Percentiles rank a stretch among this genome's conserved stretches.
phyloP scores from a whole-genome alignment of 495 filamentous ascomycete species.

The Xylaria cubensis region DNA sequence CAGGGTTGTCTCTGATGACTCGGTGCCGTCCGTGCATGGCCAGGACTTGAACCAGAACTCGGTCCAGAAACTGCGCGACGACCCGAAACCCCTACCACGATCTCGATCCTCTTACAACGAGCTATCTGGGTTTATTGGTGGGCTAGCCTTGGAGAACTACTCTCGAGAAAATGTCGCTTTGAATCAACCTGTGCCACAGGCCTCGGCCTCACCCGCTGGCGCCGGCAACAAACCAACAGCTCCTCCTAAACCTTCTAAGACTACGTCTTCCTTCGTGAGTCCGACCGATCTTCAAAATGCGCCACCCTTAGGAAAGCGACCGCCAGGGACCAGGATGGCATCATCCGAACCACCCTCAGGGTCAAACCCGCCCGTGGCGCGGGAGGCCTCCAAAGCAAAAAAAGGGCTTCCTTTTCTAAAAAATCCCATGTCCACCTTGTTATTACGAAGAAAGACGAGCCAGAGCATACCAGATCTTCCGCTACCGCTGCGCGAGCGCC shows the following conservation, averaged over 20 bases:
- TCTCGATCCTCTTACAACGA: slow-evolving; percentile 39
- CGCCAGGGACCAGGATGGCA: slow-evolving; percentile 44
- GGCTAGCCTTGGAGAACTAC: slow-evolving; percentile 48
- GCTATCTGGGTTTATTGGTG: slow-evolving; percentile 48
- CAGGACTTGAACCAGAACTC: slow-evolving; percentile 19
- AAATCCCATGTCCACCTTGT: slow-evolving; percentile 55
- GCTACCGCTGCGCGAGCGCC: slow-evolving; percentile 50
- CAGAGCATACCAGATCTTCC: slow-evolving; percentile 55
- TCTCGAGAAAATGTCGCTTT: slow-evolving; percentile 37
- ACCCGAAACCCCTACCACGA: slow-evolving; percentile 37
- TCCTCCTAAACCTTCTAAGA: slow-evolving; percentile 38
- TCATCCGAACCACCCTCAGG: slow-evolving; percentile 54
- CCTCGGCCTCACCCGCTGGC: slow-evolving; percentile 25
- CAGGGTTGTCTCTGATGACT: slow-evolving; percentile 51
- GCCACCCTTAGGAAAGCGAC: slow-evolving; percentile 37
- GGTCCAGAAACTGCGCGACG: slow-evolving; percentile 37
- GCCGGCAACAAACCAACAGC: slow-evolving; percentile 32
- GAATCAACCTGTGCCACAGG: slow-evolving; percentile 32
- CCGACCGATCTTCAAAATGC: slow-evolving; percentile 47
- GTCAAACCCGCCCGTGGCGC: slow-evolving; percentile 63
- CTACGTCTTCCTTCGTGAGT: slow-evolving; percentile 47
- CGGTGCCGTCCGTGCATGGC: slow-evolving; percentile 32
- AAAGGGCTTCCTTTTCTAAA: slow-evolving; percentile 60
- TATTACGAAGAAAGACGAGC: slow-evolving; percentile 49
- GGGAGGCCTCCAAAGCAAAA: slow-evolving; percentile 60